Evolutionary conservation across 768 basidiomycete genomes (phyloP).

Genomic region (Clitopilus passeckerianus): DNA sequence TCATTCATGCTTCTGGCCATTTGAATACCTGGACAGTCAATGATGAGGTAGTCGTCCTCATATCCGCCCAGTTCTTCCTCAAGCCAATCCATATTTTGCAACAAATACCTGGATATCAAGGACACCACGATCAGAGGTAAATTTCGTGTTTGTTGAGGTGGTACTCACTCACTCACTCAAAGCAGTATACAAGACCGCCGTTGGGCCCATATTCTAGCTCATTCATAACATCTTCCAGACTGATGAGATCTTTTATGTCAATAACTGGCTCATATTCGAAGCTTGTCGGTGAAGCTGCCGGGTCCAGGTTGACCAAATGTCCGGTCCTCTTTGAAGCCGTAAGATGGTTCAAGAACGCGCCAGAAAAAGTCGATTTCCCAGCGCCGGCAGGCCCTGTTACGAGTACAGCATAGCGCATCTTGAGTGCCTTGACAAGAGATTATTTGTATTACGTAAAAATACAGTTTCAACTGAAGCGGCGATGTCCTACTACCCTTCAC

Average conservation of each 20-base stretch:
- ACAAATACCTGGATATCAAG: conserved; percentile 66
- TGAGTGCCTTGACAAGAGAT: neutral
- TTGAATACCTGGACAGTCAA: conserved; percentile 80
- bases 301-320: conserved; percentile 96
- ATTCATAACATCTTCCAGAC: conserved; percentile 91
- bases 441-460: neutral
- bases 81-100: conserved; percentile 98
- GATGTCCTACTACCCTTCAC: conserved; percentile 32
- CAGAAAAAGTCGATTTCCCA: conserved; percentile 93
- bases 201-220: conserved; percentile 96
- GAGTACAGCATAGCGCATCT: conserved; percentile 85
- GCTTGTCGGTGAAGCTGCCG: conserved; percentile 79
- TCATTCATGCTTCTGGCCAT: neutral
- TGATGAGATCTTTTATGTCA: conserved; percentile 91
- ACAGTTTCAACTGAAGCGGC: neutral
- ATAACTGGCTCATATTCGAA: conserved; percentile 92
- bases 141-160: neutral
- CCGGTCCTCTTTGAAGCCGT: conserved; percentile 74
- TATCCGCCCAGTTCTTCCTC: conserved; percentile 93
- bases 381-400: conserved; percentile 97
- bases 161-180: conserved; percentile 83
- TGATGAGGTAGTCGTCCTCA: conserved; percentile 92
- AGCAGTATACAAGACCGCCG: conserved; percentile 95
- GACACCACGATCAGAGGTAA: neutral
- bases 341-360: conserved; percentile 85